Percentiles rank a stretch among this genome's conserved stretches.
These are phyloP conservation scores for Jamesozyma spencerorum DNA, from an alignment of 805 yeast genomes.

Conservation along the genomic window DNA sequence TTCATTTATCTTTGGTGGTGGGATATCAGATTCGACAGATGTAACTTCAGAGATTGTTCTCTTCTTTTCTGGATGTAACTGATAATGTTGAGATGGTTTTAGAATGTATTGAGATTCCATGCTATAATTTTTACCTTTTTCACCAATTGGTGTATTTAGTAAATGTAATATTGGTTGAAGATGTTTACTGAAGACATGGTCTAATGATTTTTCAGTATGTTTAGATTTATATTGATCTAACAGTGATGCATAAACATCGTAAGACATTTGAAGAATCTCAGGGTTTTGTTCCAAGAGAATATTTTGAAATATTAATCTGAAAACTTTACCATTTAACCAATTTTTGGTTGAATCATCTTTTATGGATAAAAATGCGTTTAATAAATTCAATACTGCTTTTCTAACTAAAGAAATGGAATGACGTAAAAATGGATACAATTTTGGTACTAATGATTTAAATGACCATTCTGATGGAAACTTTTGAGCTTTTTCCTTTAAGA, in stretches of 20 bases:
- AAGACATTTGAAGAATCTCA: constrained; percentile 57
- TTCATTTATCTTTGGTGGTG: constrained; percentile 42
- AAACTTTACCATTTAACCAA: constrained; percentile 72
- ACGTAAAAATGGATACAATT: constrained; percentile 82
- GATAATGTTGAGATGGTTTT: constrained; percentile 52
- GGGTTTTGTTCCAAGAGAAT: constrained; percentile 79
- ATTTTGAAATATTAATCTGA: constrained; percentile 78
- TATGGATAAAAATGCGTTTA: constrained; percentile 62
- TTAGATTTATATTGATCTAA: constrained; percentile 37
- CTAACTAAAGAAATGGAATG: constrained; percentile 91
- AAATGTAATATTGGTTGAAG: constrained; percentile 53
- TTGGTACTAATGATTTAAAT: constrained; percentile 73
- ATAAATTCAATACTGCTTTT: constrained; percentile 73
- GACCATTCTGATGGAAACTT: constrained; percentile 42
- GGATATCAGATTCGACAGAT: constrained; percentile 32
- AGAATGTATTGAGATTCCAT: constrained; percentile 71
- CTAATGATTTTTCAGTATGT: constrained; percentile 36
- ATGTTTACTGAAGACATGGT: constrained; percentile 46
- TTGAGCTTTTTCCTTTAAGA: constrained; percentile 54
- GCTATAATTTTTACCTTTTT: constrained; percentile 75
- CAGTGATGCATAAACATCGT: constrained; percentile 48
- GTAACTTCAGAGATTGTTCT: constrained; percentile 24
- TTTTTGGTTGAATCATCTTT: constrained; percentile 42
- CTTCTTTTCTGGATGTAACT: constrained; percentile 27
- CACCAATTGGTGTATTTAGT: constrained; percentile 89